Evolutionary conservation across 768 basidiomycete genomes (phyloP), one percentile per base, ranked within the genome.

Genomic region (Inosperma sp.): DNA sequence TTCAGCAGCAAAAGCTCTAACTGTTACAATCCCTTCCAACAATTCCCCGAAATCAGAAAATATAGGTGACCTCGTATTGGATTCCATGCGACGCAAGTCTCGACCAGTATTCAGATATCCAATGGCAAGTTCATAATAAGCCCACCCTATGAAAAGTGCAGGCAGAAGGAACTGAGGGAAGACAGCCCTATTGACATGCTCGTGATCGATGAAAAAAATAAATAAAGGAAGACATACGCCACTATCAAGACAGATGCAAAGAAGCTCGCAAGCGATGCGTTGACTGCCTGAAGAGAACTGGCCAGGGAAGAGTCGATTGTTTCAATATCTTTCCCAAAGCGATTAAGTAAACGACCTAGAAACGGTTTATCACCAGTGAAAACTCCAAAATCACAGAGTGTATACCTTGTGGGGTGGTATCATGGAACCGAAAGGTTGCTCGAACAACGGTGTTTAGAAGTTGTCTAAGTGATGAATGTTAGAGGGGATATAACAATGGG

Each of bases 1-100:
- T 62, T 95, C 92, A 0, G 83, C 86, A 1, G 87, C 84, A 69
- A 95, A 97, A 0, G 93, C 93, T 50, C 93, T 80, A 34, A 95
- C 88, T 5, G 92, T 93, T n/a, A 93, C 88, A 37, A 94, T 88
- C 19, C 92, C 92, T 45, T 93, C 88, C 16, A 95, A 66, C 8
- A 93, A 67, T 60, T 92, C 90, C 10, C 81, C 80, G 56, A 91
- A 93, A 49, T 84, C 86, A 6, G 86, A 85, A 67, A 86, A 90
- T 54, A 91, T 90, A 0, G 91, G 88, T 0, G 86, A 88, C 10
- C 89, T 76, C 1, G 86, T 81, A 58, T 90, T 94, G 1, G 90
- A 89, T 64, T 95, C 93, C 83, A 96, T 90, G 16, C 93, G 78
- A 51, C 91, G 79, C 16, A 95, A 70, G 61, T 93, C 91, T 37